phyloP scores from a whole-genome alignment of 2,329 filamentous ascomycete species.

The Aspergillus pseudoviridinutans region DNA sequence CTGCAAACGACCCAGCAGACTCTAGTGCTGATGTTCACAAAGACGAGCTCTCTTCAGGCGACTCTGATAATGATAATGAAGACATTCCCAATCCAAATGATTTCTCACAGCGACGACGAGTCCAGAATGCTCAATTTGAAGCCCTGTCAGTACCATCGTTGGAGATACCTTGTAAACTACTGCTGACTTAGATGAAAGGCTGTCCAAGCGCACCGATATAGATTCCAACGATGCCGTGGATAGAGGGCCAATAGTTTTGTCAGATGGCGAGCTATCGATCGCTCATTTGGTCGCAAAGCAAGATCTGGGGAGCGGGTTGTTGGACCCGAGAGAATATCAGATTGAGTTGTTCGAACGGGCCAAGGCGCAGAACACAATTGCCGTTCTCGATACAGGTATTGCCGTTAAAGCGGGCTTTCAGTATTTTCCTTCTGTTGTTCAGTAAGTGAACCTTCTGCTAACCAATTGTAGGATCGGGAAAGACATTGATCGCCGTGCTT shows the following conservation, averaged over 20 bases:
- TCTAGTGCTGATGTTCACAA: conserved; percentile 1
- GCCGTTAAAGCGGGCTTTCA: not conserved
- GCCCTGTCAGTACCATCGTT: conserved; percentile 33
- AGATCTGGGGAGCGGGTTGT: conserved; percentile 58
- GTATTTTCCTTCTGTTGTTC: not conserved
- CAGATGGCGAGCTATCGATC: conserved; percentile 50
- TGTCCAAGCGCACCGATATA: conserved; percentile 41
- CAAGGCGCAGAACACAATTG: conserved; percentile 80
- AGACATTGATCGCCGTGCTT: conserved; percentile 91
- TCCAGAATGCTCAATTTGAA: conserved; percentile 51
- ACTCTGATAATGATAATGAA: conserved; percentile 29
- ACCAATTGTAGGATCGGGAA: conserved; percentile 67
- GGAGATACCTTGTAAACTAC: not conserved
- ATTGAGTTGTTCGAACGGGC: conserved; percentile 85
- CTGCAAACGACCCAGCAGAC: not conserved
- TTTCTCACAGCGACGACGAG: conserved; percentile 45
- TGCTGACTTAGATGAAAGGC: conserved; percentile 21
- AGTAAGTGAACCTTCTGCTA: not conserved
- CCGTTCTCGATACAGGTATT: conserved; percentile 82
- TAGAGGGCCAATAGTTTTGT: conserved; percentile 23
- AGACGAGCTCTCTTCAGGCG: conserved; percentile 17
- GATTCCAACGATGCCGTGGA: conserved; percentile 40
- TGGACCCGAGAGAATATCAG: conserved; percentile 83
- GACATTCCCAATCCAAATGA: conserved; percentile 13
- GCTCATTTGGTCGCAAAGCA: conserved; percentile 52